phyloP scores from a whole-genome alignment of 768 basidiomycete genomes.

The Rubroboletus pulcherrimus region DNA sequence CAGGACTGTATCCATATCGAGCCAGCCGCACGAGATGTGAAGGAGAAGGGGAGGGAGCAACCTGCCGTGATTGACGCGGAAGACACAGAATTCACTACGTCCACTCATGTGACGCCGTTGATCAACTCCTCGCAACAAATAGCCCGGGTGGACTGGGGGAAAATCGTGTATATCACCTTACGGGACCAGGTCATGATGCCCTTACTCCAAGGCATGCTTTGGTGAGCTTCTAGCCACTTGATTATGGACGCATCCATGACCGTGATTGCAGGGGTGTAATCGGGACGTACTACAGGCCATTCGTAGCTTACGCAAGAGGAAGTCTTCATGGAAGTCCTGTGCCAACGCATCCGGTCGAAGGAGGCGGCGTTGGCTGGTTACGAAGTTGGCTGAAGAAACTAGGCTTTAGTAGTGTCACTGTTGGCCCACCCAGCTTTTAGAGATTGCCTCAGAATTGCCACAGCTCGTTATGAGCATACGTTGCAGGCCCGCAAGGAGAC shows the following conservation, averaged over 20 bases:
- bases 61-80: constrained; percentile 12
- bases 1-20: constrained; percentile 47
- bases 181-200: constrained; percentile 70
- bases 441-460: background rate
- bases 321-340: constrained; percentile 13
- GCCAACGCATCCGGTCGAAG: constrained; percentile 21
- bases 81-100: constrained; percentile 18
- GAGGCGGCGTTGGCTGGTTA: constrained; percentile 30
- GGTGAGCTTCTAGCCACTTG: constrained; percentile 39
- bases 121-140: constrained; percentile 33
- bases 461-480: background rate
- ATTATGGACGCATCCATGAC: background rate
- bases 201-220: constrained; percentile 60
- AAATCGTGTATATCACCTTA: constrained; percentile 57
- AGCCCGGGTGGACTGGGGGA: constrained; percentile 51
- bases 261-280: constrained; percentile 25
- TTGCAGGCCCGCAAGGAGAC: background rate
- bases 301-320: constrained; percentile 22
- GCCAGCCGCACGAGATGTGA: constrained; percentile 12
- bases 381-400: constrained; percentile 28
- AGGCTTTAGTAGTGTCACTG: constrained; percentile 27
- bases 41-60: constrained; percentile 32
- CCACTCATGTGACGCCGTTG: constrained; percentile 30
- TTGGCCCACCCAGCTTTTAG: constrained; percentile 25
- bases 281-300: constrained; percentile 31